Conservation (phyloP, 1,284 basidiomycete genomes). For the Lignosus rhinocerotis region DNA sequence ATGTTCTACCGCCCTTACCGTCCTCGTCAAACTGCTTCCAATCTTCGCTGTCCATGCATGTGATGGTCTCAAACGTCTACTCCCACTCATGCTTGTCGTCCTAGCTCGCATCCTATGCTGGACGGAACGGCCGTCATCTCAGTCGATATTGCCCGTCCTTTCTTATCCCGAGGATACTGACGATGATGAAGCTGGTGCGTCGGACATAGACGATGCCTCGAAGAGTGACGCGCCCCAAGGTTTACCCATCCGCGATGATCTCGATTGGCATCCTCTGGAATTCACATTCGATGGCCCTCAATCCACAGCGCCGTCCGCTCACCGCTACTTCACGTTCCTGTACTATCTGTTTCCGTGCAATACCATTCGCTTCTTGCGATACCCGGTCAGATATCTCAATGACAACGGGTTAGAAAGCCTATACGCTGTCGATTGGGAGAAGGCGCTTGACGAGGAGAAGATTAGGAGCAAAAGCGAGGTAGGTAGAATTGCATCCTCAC, state of each 20-base stretch:
- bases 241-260: constrained; percentile 52
- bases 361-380: constrained; percentile 71
- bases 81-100: constrained; percentile 65
- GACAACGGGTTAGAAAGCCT: constrained; percentile 51
- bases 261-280: constrained; percentile 67
- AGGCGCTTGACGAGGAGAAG: constrained; percentile 67
- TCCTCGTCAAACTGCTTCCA: constrained; percentile 72
- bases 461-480: constrained; percentile 72
- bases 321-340: constrained; percentile 72
- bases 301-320: constrained; percentile 54
- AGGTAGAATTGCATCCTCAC: constrained; percentile 17
- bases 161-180: constrained; percentile 24
- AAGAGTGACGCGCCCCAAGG: constrained; percentile 38
- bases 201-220: constrained; percentile 16
- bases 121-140: constrained; percentile 50
- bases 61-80: constrained; percentile 51
- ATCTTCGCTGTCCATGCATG: constrained; percentile 66
- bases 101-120: constrained; percentile 72
- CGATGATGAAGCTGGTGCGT: constrained; percentile 24
- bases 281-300: constrained; percentile 51
- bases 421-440: constrained; percentile 63
- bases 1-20: constrained; percentile 59
- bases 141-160: constrained; percentile 22
- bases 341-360: constrained; percentile 91
- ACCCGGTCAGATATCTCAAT: constrained; percentile 63